Conservation (phyloP, 1,284 basidiomycete species). For the Ustilago shanxiensis region DNA sequence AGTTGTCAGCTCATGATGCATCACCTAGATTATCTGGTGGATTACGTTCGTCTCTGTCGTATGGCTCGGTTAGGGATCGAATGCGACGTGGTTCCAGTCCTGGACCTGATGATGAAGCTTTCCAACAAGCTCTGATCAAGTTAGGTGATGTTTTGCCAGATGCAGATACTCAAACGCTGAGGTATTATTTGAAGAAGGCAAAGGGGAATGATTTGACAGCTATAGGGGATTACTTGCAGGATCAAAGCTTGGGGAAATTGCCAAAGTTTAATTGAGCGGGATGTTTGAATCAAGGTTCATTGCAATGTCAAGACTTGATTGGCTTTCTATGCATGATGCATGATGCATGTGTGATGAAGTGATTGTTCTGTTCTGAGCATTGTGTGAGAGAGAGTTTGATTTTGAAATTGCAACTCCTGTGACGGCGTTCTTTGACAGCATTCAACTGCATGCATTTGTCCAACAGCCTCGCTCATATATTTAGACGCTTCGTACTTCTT, state of each 20-base stretch:
- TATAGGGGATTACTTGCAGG: slow-evolving; percentile 63
- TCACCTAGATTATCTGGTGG: slow-evolving; percentile 4
- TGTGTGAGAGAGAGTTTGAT: no score
- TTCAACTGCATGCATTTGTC: no score
- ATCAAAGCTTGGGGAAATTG: slow-evolving; percentile 50
- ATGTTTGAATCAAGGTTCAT: no score
- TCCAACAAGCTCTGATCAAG: slow-evolving; percentile 48
- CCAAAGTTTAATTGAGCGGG: slow-evolving; percentile 9
- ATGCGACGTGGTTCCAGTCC: slow-evolving; percentile 29
- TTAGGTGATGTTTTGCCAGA: slow-evolving; percentile 62
- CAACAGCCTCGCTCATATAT: no score
- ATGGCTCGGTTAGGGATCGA: slow-evolving; percentile 38
- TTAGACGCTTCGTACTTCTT: no score
- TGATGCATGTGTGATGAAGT: no score
- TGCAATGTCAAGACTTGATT: no score
- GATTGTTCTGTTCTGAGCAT: no score
- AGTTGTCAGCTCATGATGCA: not conserved
- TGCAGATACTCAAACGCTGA: slow-evolving; percentile 49
- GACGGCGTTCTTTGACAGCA: no score
- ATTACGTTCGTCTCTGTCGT: slow-evolving; percentile 32
- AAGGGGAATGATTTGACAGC: slow-evolving; percentile 60
- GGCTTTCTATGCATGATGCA: no score
- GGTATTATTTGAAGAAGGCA: slow-evolving; percentile 53
- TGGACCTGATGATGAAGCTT: slow-evolving; percentile 25
- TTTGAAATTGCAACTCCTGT: no score